Evolutionary conservation across 2,329 filamentous ascomycete genomes (phyloP).

Genomic region (Beauveria scarabaeidicola): DNA sequence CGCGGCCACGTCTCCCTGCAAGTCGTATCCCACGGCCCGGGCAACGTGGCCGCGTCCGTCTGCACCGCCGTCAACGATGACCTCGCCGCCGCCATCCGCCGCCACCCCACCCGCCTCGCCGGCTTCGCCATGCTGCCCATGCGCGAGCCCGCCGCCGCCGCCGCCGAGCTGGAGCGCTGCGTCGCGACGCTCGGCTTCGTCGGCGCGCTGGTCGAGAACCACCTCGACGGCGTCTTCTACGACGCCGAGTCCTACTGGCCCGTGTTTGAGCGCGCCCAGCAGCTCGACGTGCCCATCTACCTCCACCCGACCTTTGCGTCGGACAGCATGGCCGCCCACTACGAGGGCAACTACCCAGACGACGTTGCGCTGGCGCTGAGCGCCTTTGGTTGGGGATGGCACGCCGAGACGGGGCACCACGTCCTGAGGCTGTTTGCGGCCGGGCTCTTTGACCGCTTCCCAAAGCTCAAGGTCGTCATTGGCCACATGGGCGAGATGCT

Average conservation of each 20-base stretch:
- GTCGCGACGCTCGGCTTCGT: slow-evolving; percentile 24
- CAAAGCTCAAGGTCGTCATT: slow-evolving; percentile 29
- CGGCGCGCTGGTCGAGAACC: slow-evolving; percentile 24
- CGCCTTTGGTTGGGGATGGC: slow-evolving; percentile 40
- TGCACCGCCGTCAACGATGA: slow-evolving; percentile 22
- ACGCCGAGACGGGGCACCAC: slow-evolving; percentile 38
- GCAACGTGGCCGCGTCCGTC: slow-evolving; percentile 2
- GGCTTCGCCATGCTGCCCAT: slow-evolving; percentile 24
- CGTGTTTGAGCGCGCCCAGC: slow-evolving; percentile 24
- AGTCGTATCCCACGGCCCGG: slow-evolving; percentile 13
- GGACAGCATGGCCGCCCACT: slow-evolving; percentile 19
- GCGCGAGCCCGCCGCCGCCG: slow-evolving; percentile 20
- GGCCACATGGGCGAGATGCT: slow-evolving; percentile 39
- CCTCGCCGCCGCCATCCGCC: slow-evolving; percentile 5
- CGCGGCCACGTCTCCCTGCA: slow-evolving; percentile 19
- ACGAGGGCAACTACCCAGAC: slow-evolving; percentile 21
- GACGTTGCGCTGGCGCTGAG: slow-evolving; percentile 25
- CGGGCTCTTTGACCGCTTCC: slow-evolving; percentile 28
- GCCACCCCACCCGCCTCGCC: slow-evolving; percentile 19
- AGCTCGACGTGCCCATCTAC: slow-evolving; percentile 42
- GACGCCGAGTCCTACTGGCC: slow-evolving; percentile 23
- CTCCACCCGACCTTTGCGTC: slow-evolving; percentile 37
- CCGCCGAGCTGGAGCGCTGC: slow-evolving; percentile 22
- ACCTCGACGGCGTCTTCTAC: slow-evolving; percentile 20
- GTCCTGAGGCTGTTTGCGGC: slow-evolving; percentile 27